Evolutionary conservation across 169 alveolate species (phyloP).

Genomic region (Plasmodium fragile): DNA sequence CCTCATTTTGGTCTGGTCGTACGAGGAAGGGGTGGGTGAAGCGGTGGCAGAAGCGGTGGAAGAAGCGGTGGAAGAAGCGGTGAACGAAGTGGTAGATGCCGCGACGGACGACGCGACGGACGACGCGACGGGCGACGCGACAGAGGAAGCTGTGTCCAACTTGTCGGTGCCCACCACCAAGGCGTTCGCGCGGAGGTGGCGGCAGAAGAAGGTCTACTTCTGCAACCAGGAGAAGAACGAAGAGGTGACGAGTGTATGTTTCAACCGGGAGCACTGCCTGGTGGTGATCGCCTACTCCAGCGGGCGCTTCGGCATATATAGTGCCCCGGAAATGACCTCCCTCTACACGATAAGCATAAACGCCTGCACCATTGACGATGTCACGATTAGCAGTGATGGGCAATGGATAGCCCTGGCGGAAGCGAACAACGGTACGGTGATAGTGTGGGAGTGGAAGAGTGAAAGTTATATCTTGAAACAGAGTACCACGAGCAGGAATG

Average conservation of each 20-base stretch:
- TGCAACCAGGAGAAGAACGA: constrained; percentile 83
- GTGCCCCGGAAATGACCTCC: constrained; percentile 78
- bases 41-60: background rate
- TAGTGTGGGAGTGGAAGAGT: constrained; percentile 99
- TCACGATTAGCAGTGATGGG: constrained; percentile 86
- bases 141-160: background rate
- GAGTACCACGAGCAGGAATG: constrained; percentile 92
- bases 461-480: constrained; percentile 97
- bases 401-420: constrained; percentile 94
- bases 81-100: background rate
- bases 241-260: constrained; percentile 78
- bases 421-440: constrained; percentile 86
- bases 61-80: background rate
- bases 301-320: constrained; percentile 84
- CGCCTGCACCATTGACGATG: constrained; percentile 80
- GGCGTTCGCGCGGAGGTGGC: constrained; percentile 72
- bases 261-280: constrained; percentile 76
- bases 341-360: constrained; percentile 81
- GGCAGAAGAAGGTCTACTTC: constrained; percentile 80
- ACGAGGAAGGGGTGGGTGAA: background rate
- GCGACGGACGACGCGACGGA: background rate
- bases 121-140: background rate
- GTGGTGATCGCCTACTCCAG: constrained; percentile 83
- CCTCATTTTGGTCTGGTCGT: constrained; percentile 87
- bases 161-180: background rate